phyloP scores from a whole-genome alignment of 176 grass and related monocot species.

The Zizania latifolia region DNA sequence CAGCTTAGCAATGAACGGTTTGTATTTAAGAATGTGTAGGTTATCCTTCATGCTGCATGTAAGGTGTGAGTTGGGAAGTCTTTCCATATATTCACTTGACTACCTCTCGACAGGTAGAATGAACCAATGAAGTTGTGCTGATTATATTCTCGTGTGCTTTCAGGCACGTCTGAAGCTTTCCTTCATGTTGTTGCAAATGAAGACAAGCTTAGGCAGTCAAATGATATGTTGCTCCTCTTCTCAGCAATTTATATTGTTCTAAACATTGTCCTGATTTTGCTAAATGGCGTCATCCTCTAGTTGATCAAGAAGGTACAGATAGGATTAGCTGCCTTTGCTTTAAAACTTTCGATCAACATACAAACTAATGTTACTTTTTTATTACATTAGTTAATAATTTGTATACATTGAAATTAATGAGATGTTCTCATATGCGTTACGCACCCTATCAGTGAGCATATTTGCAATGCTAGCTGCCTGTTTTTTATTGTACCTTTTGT shows the following conservation, averaged over 20 bases:
- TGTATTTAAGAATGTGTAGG: neutral
- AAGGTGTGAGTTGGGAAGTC: neutral
- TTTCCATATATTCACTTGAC: neutral
- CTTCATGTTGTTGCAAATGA: slow-evolving; percentile 91
- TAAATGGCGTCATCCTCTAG: no score
- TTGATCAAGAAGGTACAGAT: no score
- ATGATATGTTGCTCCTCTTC: slow-evolving; percentile 77
- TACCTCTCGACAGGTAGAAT: neutral
- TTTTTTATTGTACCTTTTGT: neutral
- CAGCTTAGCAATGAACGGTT: slow-evolving; percentile 90
- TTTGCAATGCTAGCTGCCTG: neutral
- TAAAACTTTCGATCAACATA: no score
- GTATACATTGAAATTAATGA: no score
- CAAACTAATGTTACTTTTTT: no score
- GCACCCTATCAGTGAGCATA: no score
- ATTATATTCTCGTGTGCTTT: slow-evolving; percentile 13
- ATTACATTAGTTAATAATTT: no score
- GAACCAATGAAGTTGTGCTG: neutral
- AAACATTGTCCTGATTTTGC: slow-evolving; percentile 72
- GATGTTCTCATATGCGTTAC: no score
- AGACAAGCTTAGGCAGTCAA: slow-evolving; percentile 79
- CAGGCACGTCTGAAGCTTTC: slow-evolving; percentile 95
- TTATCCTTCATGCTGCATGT: neutral
- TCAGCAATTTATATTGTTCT: slow-evolving; percentile 79
- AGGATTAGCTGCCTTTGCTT: no score